Percentiles rank a stretch among this genome's conserved stretches.
Evolutionary conservation across 139 green algal species (phyloP).

Genomic region (Coelastrella sp.): DNA sequence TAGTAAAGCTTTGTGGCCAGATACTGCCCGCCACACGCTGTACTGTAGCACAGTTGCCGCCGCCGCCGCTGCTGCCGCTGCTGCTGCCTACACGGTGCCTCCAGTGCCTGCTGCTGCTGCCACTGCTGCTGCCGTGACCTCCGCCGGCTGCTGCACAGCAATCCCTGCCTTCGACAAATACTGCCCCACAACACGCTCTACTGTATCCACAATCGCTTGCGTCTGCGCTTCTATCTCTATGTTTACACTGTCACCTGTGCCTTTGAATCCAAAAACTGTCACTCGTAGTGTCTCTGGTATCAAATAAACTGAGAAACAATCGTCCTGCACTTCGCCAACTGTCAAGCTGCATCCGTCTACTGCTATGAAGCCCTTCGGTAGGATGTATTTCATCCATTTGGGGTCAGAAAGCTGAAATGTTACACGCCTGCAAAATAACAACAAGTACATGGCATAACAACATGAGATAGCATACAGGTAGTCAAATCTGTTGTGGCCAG

Average conservation of each 20-base stretch:
- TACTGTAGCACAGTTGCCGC: neutral
- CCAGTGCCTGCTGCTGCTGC: conserved; percentile 25
- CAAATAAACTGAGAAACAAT: conserved; percentile 91
- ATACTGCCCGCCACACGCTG: neutral
- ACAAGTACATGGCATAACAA: neutral
- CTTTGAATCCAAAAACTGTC: conserved; percentile 82
- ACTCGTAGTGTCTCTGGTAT: conserved; percentile 95
- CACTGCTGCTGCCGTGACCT: conserved; percentile 4
- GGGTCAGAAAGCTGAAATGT: conserved; percentile 74
- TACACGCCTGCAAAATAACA: conserved; percentile 54
- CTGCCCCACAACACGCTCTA: conserved; percentile 85
- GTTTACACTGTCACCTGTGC: conserved; percentile 84
- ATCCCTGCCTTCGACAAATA: conserved; percentile 56
- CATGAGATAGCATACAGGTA: neutral
- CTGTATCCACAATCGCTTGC: conserved; percentile 95
- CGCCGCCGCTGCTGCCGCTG: neutral
- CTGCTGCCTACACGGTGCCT: neutral
- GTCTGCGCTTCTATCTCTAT: conserved; percentile 95
- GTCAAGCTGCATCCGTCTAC: conserved; percentile 96
- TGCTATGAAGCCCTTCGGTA: conserved; percentile 95
- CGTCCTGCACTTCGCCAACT: conserved; percentile 72
- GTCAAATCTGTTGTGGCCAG: neutral
- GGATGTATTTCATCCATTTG: conserved; percentile 93
- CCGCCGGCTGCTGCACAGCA: neutral
- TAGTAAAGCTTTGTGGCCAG: too few species aligned